A percentile compares a stretch with the other conserved stretches of the same genome.
These are phyloP conservation scores for Vishniacozyma victoriae DNA, from an alignment of 768 basidiomycete species.

Conservation along the genomic window DNA sequence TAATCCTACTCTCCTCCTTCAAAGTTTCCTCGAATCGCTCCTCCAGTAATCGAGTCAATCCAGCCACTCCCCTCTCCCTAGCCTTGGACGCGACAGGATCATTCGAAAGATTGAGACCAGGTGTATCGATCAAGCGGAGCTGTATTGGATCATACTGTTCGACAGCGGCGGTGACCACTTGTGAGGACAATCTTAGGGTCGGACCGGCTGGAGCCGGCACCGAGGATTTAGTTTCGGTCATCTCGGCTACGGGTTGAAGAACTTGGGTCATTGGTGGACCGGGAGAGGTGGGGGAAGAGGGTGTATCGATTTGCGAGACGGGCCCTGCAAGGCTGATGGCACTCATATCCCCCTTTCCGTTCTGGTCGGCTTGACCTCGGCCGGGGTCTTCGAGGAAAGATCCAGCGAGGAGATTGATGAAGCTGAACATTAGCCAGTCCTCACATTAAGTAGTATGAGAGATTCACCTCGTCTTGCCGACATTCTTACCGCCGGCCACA, in stretches of 20 bases:
- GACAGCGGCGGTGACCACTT: neutral
- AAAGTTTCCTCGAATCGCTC: constrained; percentile 28
- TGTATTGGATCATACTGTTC: constrained; percentile 2
- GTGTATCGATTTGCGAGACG: too few species aligned
- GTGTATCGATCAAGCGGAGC: constrained; percentile 35
- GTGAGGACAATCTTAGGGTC: constrained; percentile 6
- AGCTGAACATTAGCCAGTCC: constrained; percentile 8
- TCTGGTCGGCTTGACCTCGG: too few species aligned
- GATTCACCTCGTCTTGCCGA: constrained; percentile 41
- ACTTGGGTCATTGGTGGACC: neutral
- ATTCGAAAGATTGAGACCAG: constrained; percentile 22
- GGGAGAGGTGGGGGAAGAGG: constrained; percentile 8
- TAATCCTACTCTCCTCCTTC: constrained; percentile 31
- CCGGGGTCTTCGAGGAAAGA: constrained; percentile 1
- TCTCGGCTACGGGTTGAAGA: too few species aligned
- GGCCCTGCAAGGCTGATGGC: too few species aligned
- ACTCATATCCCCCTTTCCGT: too few species aligned
- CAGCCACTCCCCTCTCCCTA: constrained; percentile 26
- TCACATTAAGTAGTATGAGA: too few species aligned
- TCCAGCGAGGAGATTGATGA: constrained; percentile 16
- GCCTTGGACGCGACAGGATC: constrained; percentile 8
- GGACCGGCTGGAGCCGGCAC: neutral
- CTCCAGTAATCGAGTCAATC: constrained; percentile 28
- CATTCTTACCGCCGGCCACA: constrained; percentile 31
- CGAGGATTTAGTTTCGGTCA: neutral